Base-by-base conservation (phyloP, 495 filamentous ascomycete species). In the Sporormia fimetaria region DNA sequence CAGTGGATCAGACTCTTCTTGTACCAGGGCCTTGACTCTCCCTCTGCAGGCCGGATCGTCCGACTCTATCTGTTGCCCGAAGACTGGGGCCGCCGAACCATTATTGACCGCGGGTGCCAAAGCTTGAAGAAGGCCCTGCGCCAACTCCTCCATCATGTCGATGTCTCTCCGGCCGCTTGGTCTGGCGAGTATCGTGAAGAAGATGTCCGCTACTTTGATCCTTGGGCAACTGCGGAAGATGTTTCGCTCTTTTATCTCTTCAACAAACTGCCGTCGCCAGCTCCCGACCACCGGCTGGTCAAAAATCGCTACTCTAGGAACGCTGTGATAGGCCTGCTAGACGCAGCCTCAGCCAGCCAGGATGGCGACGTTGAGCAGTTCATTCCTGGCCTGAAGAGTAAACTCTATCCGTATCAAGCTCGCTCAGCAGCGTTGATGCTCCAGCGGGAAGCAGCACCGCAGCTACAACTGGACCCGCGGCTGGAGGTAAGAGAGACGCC, bases 381-480 rank as follows among this genome's bases (percentile, higher is more conserved):
- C 0, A 6, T 53, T 15, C 3, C 20, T 3, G 80, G 80, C 0
- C 65, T 96, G 9, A 78, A 65, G 12, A 83, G 82, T 1, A 59
- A 58, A 1, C 63, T 94, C 1, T 83, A 87, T 57, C 65, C 70
- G 0, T 90, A 92, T 54, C 88, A 96, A 62, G 69, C 80, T 36
- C 73, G 80, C 31, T 87, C 85, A 0, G 84, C 82, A 8, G 84
- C 85, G 6, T 56, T 77, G 22, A 95, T 96, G 87, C 59, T 94
- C 16, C 81, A 93, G 51, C 75, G 80, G 33, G 88, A 96, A 58
- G 59, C 69, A 7, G 69, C 78, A 20, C 74, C 82, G 3, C 62
- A 65, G 8, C 67, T 69, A 34, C 67, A 74, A 30, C 59, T 83
- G 10, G 87, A 95, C 63, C 83, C 87, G 7, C 74, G 87, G 4